These are phyloP conservation scores for Glycine latifolia DNA, from an alignment of 306 rosid genomes.

Conservation along the genomic window DNA sequence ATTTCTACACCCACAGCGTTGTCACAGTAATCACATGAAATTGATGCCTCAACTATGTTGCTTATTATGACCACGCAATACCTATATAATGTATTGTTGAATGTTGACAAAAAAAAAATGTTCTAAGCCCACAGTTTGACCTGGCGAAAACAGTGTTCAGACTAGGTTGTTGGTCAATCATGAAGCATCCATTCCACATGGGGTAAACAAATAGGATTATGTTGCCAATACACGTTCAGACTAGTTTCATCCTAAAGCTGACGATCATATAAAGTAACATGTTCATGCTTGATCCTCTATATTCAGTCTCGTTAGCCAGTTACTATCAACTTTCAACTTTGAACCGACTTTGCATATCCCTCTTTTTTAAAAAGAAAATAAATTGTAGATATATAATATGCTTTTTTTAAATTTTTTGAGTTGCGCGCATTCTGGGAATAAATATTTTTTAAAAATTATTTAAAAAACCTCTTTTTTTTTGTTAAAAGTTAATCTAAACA, in stretches of 20 bases:
- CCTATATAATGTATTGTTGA: not conserved
- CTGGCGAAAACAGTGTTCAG: not conserved
- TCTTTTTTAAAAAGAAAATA: not conserved
- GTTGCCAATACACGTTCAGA: not conserved
- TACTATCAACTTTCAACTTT: no score
- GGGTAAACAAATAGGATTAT: not conserved
- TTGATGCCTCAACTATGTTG: not conserved
- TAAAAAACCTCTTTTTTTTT: not conserved
- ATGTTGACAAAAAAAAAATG: not conserved
- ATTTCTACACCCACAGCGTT: not conserved
- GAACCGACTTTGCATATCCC: no score
- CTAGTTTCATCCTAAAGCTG: not conserved
- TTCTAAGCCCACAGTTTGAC: constrained; percentile 12
- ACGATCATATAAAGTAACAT: no score
- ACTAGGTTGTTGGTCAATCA: not conserved
- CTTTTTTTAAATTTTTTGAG: not conserved
- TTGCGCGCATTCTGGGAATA: not conserved
- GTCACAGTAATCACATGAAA: constrained; percentile 15
- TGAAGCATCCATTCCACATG: not conserved
- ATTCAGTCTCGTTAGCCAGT: no score
- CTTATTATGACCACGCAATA: not conserved
- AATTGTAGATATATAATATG: not conserved
- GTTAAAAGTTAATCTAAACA: not conserved
- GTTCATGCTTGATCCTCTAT: no score
- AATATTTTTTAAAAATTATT: not conserved